Evolutionary conservation across 805 yeast species (phyloP), one percentile per base, ranked within the genome.

Genomic region (Myxozyma geophila): DNA sequence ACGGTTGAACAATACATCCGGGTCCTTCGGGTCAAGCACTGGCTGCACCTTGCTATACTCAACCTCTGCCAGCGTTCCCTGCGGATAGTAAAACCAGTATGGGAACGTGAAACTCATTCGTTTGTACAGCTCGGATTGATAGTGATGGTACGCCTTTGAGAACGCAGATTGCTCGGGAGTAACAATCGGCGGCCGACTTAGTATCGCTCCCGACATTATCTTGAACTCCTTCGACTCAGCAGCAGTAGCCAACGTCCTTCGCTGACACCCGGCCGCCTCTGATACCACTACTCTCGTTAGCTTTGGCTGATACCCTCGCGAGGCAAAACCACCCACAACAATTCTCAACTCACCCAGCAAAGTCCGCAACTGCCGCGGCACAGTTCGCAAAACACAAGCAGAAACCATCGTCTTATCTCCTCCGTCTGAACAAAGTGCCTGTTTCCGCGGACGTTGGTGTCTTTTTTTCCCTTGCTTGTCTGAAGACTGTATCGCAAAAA

Each of bases 21-120:
- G 60, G 55, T 59, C 54, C 41, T 59, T 58, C 33, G 49, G 39
- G 36, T 54, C 43, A 21, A 65, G 47, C 36, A 40, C 21, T n/a
- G 62, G 63, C 74, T 93, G 96, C 37, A 87, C 87, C 70, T 85
- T 85, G 58, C 87, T 78, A 77, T 85, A 93, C 70, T 84, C 85
- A 74, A 91, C 89, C 74, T 91, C 97, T 2, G 96, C 85, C 66
- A 95, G 80, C 0, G 98, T 88, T 66, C 98, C 98, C 71, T 84
- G 87, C 73, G 88, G 90, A 79, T 87, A 95, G 78, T 92, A 95
- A 74, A 86, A 92, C 84, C 91, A 91, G 70, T 88, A 86, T 5
- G 99, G 98, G 76, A 95, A 95, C 0, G 98, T 92, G 97, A 97
- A 92, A 96, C 92, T 92, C 70, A 95, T 81, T 71, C 98, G 83